phyloP scores from a whole-genome alignment of 176 grass and related monocot species.

The Puccinellia tenuiflora region DNA sequence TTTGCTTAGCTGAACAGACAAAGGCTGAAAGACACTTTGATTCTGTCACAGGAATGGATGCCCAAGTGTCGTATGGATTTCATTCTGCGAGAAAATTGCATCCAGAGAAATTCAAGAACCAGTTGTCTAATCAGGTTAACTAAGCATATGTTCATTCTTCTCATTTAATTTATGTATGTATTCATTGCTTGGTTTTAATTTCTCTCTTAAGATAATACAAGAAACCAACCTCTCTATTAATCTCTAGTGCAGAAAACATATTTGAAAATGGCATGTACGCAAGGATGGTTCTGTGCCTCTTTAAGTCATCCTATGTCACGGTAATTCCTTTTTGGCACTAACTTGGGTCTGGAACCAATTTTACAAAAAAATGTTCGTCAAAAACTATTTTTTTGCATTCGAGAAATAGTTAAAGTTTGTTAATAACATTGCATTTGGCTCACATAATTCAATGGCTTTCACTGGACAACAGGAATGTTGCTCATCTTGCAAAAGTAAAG shows the following conservation, averaged over 20 bases:
- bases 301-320: conserved; percentile 69
- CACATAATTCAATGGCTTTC: not conserved
- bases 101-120: conserved; percentile 96
- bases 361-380: not conserved
- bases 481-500: conserved; percentile 74
- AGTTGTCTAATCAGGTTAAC: conserved; percentile 86
- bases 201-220: conserved; percentile 11
- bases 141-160: not conserved
- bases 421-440: not conserved
- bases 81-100: conserved; percentile 83
- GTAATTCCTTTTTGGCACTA: conserved; percentile 33
- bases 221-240: conserved; percentile 15
- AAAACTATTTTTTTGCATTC: not conserved
- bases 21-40: conserved; percentile 22
- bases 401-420: not conserved
- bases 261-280: conserved; percentile 82
- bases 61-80: conserved; percentile 91
- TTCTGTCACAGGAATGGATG: conserved; percentile 84
- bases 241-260: conserved; percentile 84
- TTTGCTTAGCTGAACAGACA: conserved; percentile 12
- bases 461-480: conserved; percentile 66
- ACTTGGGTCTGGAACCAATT: not conserved
- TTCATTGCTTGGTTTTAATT: not conserved
- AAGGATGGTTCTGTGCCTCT: conserved; percentile 95
- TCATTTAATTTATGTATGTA: not conserved